These are phyloP conservation scores for Hygrocybe coccinea DNA, from an alignment of 768 basidiomycete species.

Conservation along the genomic window DNA sequence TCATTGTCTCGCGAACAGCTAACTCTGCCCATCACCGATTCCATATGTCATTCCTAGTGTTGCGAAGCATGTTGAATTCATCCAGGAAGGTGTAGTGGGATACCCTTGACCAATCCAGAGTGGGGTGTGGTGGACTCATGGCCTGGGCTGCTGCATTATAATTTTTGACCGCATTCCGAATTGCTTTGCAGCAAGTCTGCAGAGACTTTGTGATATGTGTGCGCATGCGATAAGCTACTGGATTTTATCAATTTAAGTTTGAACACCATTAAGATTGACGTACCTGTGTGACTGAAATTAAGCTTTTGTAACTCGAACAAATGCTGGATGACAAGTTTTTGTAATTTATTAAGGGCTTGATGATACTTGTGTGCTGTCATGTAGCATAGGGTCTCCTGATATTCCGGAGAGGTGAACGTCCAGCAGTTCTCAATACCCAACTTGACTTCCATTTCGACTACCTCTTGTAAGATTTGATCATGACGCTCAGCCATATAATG, in stretches of 20 bases:
- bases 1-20: slow-evolving; percentile 18
- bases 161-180: slow-evolving; percentile 22
- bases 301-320: slow-evolving; percentile 38
- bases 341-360: slow-evolving; percentile 28
- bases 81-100: slow-evolving; percentile 26
- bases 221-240: slow-evolving; percentile 15
- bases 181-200: slow-evolving; percentile 25
- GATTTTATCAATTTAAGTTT: slow-evolving; percentile 19
- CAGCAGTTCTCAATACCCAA: slow-evolving; percentile 26
- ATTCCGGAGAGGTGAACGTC: slow-evolving; percentile 23
- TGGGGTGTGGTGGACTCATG: slow-evolving; percentile 19
- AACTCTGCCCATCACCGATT: slow-evolving; percentile 24
- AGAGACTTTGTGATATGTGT: slow-evolving; percentile 29
- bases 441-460: slow-evolving; percentile 20
- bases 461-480: slow-evolving; percentile 14
- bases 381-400: slow-evolving; percentile 16
- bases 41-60: slow-evolving; percentile 21
- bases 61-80: slow-evolving; percentile 27
- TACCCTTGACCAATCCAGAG: slow-evolving; percentile 23
- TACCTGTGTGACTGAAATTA: slow-evolving; percentile 34
- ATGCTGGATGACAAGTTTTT: slow-evolving; percentile 30
- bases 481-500: slow-evolving; percentile 15
- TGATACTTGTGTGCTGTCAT: slow-evolving; percentile 11
- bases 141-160: slow-evolving; percentile 28
- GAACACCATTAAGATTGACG: slow-evolving; percentile 5